phyloP scores from a whole-genome alignment of 2,329 filamentous ascomycete genomes.

The Botrytis porri region DNA sequence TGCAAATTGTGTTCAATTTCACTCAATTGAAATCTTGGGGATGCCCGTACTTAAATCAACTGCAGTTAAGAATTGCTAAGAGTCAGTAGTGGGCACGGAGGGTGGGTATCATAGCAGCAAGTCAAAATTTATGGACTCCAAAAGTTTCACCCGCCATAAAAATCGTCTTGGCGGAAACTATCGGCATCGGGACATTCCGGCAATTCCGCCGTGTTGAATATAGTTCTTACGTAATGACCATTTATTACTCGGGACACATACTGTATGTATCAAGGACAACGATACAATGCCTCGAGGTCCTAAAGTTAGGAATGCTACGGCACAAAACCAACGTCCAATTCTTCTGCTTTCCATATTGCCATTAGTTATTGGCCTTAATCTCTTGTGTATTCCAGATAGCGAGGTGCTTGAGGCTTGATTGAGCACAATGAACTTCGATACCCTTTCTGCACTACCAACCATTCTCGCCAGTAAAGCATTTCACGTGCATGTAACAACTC shows the following conservation, averaged over 20 bases:
- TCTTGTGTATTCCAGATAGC: background rate
- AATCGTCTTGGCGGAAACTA: conserved; percentile 5
- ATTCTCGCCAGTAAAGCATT: background rate
- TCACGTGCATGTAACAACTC: background rate
- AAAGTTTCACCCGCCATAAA: conserved; percentile 10
- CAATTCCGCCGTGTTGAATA: background rate
- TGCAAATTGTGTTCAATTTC: background rate
- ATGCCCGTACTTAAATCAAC: conserved; percentile 7
- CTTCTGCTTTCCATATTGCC: background rate
- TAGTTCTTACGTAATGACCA: background rate
- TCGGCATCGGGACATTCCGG: conserved; percentile 15
- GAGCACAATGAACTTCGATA: background rate
- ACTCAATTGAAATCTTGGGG: conserved; percentile 16
- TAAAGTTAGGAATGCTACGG: background rate
- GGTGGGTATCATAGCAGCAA: background rate
- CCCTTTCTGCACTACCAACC: background rate
- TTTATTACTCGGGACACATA: background rate
- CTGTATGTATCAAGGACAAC: background rate
- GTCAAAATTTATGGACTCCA: conserved; percentile 5
- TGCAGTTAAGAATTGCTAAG: background rate
- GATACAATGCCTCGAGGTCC: background rate
- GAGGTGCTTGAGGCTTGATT: background rate
- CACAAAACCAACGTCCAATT: background rate
- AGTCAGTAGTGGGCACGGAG: conserved; percentile 5
- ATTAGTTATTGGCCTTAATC: background rate